Evolutionary conservation across 108 stramenopile genomes (phyloP), one percentile per base, ranked within the genome.

Genomic region (Conticribra weissflogii): DNA sequence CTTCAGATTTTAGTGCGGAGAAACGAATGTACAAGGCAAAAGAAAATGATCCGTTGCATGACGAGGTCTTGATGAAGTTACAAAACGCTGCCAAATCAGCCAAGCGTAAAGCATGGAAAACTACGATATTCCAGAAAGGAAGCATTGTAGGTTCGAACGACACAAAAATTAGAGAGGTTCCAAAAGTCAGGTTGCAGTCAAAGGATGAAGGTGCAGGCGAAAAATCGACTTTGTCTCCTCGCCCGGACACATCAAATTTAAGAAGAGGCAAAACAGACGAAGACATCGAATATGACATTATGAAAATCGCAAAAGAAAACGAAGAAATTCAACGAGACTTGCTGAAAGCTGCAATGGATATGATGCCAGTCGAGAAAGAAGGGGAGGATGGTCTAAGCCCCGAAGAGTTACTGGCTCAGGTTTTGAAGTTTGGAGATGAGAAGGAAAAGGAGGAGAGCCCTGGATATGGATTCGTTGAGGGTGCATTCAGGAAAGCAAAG

Each of bases 401-500:
- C 17, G 90, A 91, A 59, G 88, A 94, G 48, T 56, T 94, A 33
- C 70, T 92, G 12, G 56, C 74, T 44, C 74, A 85, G 28, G 83
- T 94, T 23, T 49, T 92, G 15, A 81, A 90, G 53, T 92, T 92
- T 68, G 93, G 86, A 2, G 88, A 91, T 19, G 79, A 85, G 66
- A 76, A 88, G 63, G 78, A 85, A 32, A 82, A 85, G 54, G 85
- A 88, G 60, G 63, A 87, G 19, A 72, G 70, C 51, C 56, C 72
- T 21, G 93, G 90, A 3, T 47, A 29, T 62, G 93, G 93, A 1
- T 94, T 94, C 76, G 93, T 86, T 1, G 83, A 74, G 53, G 93
- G 87, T 17, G 93, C 93, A 32, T 86, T 91, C 51, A 81, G 85
- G 49, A 85, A 92, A 69, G 90, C 93, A 25, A 94, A 89, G 58